A percentile compares a stretch with the other conserved stretches of the same genome.
These are phyloP conservation scores for Penicillium hesseltinei DNA, from an alignment of 2,329 filamentous ascomycete genomes.

Conservation along the genomic window DNA sequence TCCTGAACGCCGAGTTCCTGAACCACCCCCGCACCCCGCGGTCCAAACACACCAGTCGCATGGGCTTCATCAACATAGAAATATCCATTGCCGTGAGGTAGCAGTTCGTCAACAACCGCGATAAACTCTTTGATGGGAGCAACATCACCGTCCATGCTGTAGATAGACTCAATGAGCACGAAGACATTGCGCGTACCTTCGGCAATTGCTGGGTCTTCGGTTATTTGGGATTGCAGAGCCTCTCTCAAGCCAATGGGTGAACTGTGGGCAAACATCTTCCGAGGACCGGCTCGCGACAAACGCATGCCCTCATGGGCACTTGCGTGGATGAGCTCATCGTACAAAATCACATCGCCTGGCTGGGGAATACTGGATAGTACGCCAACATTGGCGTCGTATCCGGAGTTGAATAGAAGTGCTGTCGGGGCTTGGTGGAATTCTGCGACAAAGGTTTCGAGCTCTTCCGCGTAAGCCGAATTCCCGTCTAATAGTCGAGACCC, in stretches of 20 bases:
- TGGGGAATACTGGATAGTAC: constrained; percentile 62
- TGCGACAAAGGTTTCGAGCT: constrained; percentile 59
- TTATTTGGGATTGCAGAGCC: not conserved
- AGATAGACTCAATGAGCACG: constrained; percentile 67
- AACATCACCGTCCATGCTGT: constrained; percentile 82
- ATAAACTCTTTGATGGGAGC: constrained; percentile 63
- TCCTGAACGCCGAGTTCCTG: constrained; percentile 51
- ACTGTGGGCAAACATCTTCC: constrained; percentile 51
- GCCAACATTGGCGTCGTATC: constrained; percentile 65
- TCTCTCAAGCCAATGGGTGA: constrained; percentile 4
- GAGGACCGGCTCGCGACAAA: constrained; percentile 52
- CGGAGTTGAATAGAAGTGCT: constrained; percentile 63
- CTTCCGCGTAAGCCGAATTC: constrained; percentile 60
- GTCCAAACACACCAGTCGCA: constrained; percentile 52
- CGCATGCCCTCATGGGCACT: constrained; percentile 77
- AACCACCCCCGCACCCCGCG: constrained; percentile 51
- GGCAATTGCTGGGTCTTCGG: constrained; percentile 32
- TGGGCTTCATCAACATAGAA: constrained; percentile 60
- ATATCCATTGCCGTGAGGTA: constrained; percentile 58
- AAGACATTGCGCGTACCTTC: constrained; percentile 57
- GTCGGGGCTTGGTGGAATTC: constrained; percentile 58
- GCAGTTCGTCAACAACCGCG: constrained; percentile 52
- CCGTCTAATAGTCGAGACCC: constrained; percentile 66
- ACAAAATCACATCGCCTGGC: constrained; percentile 62
- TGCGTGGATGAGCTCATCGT: constrained; percentile 75